phyloP scores from a whole-genome alignment of 805 yeast genomes.

The Kazachstania bromeliacearum region DNA sequence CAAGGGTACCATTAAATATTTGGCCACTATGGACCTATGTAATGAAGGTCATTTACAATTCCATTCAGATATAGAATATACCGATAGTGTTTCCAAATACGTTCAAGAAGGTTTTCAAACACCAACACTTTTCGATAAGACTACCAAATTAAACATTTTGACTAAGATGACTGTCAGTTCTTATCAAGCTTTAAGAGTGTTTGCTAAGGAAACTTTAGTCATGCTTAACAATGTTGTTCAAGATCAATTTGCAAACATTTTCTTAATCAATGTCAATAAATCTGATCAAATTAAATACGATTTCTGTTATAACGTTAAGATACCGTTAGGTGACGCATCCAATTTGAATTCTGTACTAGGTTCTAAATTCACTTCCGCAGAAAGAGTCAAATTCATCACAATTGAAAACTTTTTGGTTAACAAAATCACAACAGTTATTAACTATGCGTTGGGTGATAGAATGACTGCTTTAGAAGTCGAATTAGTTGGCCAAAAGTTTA shows the following conservation, averaged over 20 bases:
- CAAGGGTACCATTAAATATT: slow-evolving; percentile 73
- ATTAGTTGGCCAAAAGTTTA: slow-evolving; percentile 22
- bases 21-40: slow-evolving; percentile 71
- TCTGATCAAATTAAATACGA: slow-evolving; percentile 57
- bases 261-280: slow-evolving; percentile 49
- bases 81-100: slow-evolving; percentile 30
- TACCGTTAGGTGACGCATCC: slow-evolving; percentile 33
- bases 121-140: slow-evolving; percentile 70
- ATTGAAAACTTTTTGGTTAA: slow-evolving; percentile 56
- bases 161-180: slow-evolving; percentile 72
- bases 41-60: slow-evolving; percentile 58
- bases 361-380: slow-evolving; percentile 53
- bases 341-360: slow-evolving; percentile 24
- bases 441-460: slow-evolving; percentile 47
- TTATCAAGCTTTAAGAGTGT: slow-evolving; percentile 49
- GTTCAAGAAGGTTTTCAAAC: slow-evolving; percentile 53
- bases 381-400: slow-evolving; percentile 61
- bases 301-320: slow-evolving; percentile 37
- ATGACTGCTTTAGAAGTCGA: slow-evolving; percentile 30
- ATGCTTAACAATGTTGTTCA: slow-evolving; percentile 69
- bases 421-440: slow-evolving; percentile 50
- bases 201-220: slow-evolving; percentile 58
- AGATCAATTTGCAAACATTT: slow-evolving; percentile 74
- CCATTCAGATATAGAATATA: slow-evolving; percentile 33
- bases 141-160: slow-evolving; percentile 65